Base-by-base conservation (phyloP, 768 basidiomycete species). In the Lepiota venenata region DNA sequence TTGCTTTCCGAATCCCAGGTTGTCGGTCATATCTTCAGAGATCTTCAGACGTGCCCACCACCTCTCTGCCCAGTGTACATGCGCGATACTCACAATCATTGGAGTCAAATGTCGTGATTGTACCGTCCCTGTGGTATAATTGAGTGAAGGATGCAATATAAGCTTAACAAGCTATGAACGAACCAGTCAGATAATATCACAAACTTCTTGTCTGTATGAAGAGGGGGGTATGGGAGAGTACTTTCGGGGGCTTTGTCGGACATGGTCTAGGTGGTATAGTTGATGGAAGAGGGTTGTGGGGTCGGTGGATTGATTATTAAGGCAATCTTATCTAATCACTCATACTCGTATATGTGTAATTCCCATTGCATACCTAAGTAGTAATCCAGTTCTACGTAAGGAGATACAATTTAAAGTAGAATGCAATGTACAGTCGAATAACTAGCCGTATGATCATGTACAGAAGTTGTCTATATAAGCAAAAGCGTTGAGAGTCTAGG, bases 171-270 rank as follows among this genome's bases (percentile, higher is more conserved):
- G 47, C 42, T 43, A 42, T 40, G 57, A 56, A 77, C 86, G 52
- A 65, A 93, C 93, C 94, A 98, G 67, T 98, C 94, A 50, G 91
- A 91, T 42, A 96, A 74, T 10, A 89, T 89, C 16, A 96, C 84
- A 56, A 93, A 94, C 64, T 81, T 81, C 71, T 92, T 91, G 72
- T 88, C 84, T 48, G 71, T 73, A 71, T 92, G 83, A 32, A 95
- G 71, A 1, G 89, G 85, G 21, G 91, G 91, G 69, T 92, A 91
- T 4, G 88, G 88, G 0, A 93, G 76, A 2, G 83, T 84, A 68
- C 87, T 88, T 63, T 81, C 69, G 22, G 87, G 78, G 25, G 66
- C 69, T 45, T 52, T 18, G 41, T 71, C 68, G 29, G 67, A 43
- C 68, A 72, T 71, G 41, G 56, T 59, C 48, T 16, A 35, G 27